These are phyloP conservation scores for Phytophthora litchii DNA, from an alignment of 352 stramenopile species.

Conservation along the genomic window DNA sequence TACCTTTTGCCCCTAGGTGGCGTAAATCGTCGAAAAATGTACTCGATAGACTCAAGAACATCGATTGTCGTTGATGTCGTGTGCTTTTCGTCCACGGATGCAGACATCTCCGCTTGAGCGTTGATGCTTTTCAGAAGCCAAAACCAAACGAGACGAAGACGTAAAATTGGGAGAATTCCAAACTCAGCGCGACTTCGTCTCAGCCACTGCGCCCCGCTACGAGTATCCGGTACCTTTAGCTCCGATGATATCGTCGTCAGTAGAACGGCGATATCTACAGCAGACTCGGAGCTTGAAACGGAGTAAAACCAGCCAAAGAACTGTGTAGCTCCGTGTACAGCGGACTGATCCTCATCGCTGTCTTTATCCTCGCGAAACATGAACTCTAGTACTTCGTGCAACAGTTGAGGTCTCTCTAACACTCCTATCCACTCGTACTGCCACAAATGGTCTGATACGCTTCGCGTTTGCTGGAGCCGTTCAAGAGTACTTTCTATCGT, in stretches of 20 bases:
- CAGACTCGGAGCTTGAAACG: slow-evolving; percentile 11
- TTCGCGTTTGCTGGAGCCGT: slow-evolving; percentile 18
- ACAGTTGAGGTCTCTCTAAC: slow-evolving; percentile 27
- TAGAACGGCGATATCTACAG: slow-evolving; percentile 25
- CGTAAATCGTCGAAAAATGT: slow-evolving; percentile 60
- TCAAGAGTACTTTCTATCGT: slow-evolving; percentile 21
- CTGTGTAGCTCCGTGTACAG: slow-evolving; percentile 10
- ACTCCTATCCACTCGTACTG: slow-evolving; percentile 45
- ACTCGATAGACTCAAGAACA: slow-evolving; percentile 64
- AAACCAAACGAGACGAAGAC: slow-evolving; percentile 61
- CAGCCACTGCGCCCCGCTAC: slow-evolving; percentile 42
- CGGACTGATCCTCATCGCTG: slow-evolving; percentile 1
- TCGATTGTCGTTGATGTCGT: slow-evolving; percentile 19
- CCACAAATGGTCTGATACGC: slow-evolving; percentile 25
- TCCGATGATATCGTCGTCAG: slow-evolving; percentile 28
- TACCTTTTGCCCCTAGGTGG: slow-evolving; percentile 46
- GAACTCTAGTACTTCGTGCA: slow-evolving; percentile 36
- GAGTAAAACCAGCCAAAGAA: slow-evolving; percentile 65
- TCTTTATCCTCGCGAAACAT: slow-evolving; percentile 12
- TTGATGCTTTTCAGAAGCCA: slow-evolving; percentile 56
- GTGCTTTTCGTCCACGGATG: slow-evolving; percentile 2
- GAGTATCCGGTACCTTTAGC: slow-evolving; percentile 26
- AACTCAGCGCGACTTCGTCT: slow-evolving; percentile 49
- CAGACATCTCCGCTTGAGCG: slow-evolving; percentile 1
- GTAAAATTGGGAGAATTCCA: slow-evolving; percentile 28